These are phyloP conservation scores for Rhodotorula sp. DNA, from an alignment of 1,284 basidiomycete species.

Conservation along the genomic window DNA sequence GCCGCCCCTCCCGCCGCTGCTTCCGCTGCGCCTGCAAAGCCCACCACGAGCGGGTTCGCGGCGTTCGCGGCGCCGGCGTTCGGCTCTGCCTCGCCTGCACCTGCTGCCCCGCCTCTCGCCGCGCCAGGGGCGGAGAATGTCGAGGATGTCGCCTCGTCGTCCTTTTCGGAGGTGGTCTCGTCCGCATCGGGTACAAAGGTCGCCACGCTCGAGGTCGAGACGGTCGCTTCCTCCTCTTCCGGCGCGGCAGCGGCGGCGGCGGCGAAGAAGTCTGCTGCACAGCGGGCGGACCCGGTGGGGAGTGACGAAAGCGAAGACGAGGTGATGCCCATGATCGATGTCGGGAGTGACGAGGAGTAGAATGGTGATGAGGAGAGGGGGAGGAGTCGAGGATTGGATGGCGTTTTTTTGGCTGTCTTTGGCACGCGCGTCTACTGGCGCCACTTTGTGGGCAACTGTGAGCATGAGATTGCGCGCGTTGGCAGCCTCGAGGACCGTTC, in stretches of 20 bases:
- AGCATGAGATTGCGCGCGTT: too few species aligned
- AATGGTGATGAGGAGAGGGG: background rate
- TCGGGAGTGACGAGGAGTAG: conserved; percentile 40
- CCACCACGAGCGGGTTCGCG: conserved; percentile 6
- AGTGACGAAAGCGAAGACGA: conserved; percentile 29
- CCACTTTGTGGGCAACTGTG: too few species aligned
- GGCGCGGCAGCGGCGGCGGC: too few species aligned
- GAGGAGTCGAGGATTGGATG: too few species aligned
- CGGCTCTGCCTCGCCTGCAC: background rate
- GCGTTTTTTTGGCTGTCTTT: too few species aligned
- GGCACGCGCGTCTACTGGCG: too few species aligned
- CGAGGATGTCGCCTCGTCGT: background rate
- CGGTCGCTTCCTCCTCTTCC: background rate
- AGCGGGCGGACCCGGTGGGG: background rate
- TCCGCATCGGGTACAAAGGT: background rate
- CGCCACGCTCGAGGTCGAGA: conserved; percentile 2
- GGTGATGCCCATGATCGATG: conserved; percentile 37
- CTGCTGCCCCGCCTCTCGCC: background rate
- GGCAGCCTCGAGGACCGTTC: background rate
- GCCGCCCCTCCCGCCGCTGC: background rate
- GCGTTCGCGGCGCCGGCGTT: conserved; percentile 27
- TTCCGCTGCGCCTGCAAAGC: background rate
- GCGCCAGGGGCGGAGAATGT: background rate
- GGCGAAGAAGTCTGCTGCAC: background rate
- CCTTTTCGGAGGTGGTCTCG: background rate